Evolutionary conservation across 257 asterid species (phyloP), one percentile per base, ranked within the genome.

Genomic region (Nicotiana tabacum): DNA sequence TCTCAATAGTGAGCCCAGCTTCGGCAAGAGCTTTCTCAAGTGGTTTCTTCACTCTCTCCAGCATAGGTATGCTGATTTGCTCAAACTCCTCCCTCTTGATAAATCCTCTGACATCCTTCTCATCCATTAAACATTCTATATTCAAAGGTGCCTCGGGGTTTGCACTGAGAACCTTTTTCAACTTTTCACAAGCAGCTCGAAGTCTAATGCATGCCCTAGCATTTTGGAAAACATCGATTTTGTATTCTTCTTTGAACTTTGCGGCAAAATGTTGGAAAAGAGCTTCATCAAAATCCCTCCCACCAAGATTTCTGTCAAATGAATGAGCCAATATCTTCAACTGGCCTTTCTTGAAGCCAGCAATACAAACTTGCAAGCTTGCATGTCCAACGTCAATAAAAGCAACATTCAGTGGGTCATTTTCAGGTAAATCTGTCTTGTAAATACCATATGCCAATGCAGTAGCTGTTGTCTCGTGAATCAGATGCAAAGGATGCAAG

Each of bases 381-480:
- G 98, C 88, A 84, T 94, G 98, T 21, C 99, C 99, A 53, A 92
- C 89, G 67, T 96, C 99, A 65, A 96, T 89, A 86, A 96, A 94
- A 80, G 93, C 99, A 77, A 96, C 87, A 56, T 94, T 96, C 84
- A 94, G 6, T 35, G 91, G 90, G 35, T 96, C 99, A 72, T 85
- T 93, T 81, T 96, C 99, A 17, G 99, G 98, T 65, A 96, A 84
- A 72, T 96, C 99, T 0, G 98, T 93, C 91, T 96, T 96, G 85
- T 96, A 96, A 78, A 96, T 94, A 67, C 99, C 99, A 87, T 93
- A 96, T 16, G 98, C 98, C 84, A 96, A 76, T 64, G 99, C 98
- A 78, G 99, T 96, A 30, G 99, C 97, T n/a, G 99, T 93, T 4
- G 99, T 96, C 86, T 96, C 99, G n/a, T 96, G 99, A 85, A 96